Evolutionary conservation across 1,284 basidiomycete genomes (phyloP), one percentile per base, ranked within the genome.

Genomic region (Mycosarcoma mackinlayi): DNA sequence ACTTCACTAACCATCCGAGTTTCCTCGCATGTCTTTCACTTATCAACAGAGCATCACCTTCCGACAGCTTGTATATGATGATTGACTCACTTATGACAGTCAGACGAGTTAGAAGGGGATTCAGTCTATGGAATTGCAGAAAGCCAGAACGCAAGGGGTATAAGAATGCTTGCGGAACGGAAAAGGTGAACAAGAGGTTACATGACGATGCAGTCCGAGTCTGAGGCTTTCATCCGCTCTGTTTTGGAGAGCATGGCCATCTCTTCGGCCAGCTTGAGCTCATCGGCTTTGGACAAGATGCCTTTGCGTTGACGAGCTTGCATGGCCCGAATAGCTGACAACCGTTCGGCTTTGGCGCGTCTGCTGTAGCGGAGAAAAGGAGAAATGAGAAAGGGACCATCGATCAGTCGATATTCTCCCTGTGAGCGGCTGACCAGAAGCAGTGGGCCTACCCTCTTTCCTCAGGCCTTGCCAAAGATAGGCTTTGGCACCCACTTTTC

Each of bases 401-500:
- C 8, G 9, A 35, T 35, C 33, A 31, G 40, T n/a, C n/a, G n/a
- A n/a, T n/a, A n/a, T n/a, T n/a, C n/a, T n/a, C n/a, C n/a, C n/a
- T n/a, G n/a, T n/a, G n/a, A n/a, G n/a, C n/a, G n/a, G n/a, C n/a
- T n/a, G 31, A 23, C 23, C 23, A 39, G 18, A 53, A 47, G 53
- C 34, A 48, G 31, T 42, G 25, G n/a, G 10, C 3, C 19, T 23
- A 11, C 53, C 25, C 27, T 41, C n/a, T n/a, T n/a, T n/a, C n/a
- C n/a, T 67, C 60, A 72, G 37, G 63, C 74, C 44, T 60, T 50
- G 46, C 73, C 73, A 73, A 77, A 77, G 47, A 77, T 62, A 16
- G 75, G 73, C 45, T 49, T 64, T 34, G 73, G 73, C 52, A 77
- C 75, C 75, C 75, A 77, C 75, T 77, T 77, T 59, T 77, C 66